A percentile compares a stretch with the other conserved stretches of the same genome.
These are phyloP conservation scores for Nakaseomyces glabratus DNA, from an alignment of 1,139 yeast genomes.

Conservation along the genomic window DNA sequence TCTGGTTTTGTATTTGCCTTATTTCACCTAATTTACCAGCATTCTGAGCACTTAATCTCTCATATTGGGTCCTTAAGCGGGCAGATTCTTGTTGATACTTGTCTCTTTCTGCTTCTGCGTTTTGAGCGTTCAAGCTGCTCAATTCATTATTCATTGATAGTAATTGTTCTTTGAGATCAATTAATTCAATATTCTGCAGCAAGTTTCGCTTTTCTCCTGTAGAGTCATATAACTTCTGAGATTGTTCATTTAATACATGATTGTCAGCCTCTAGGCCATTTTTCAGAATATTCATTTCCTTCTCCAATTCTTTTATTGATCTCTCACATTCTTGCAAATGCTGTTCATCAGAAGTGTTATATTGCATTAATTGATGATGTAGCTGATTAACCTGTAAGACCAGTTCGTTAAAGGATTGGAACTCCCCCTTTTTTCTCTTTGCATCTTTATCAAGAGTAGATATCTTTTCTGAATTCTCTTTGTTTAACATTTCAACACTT, in stretches of 20 bases:
- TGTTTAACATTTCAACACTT: neutral
- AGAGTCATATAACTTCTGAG: slow-evolving; percentile 39
- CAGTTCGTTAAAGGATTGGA: neutral
- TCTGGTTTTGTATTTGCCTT: slow-evolving; percentile 71
- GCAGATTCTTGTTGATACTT: slow-evolving; percentile 54
- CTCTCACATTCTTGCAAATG: slow-evolving; percentile 13
- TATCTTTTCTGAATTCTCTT: no score
- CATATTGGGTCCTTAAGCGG: slow-evolving; percentile 45
- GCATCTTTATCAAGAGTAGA: slow-evolving; percentile 2
- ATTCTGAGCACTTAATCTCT: slow-evolving; percentile 54
- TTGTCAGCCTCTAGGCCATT: slow-evolving; percentile 18
- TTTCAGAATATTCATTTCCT: slow-evolving; percentile 14
- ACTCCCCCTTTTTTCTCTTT: neutral
- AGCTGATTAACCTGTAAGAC: neutral
- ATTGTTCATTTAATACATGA: slow-evolving; percentile 25
- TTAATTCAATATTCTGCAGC: slow-evolving; percentile 46
- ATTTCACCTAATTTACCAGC: slow-evolving; percentile 81
- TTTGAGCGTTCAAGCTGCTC: slow-evolving; percentile 39
- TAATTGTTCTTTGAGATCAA: slow-evolving; percentile 35
- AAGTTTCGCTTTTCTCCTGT: slow-evolving; percentile 45
- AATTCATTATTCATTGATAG: slow-evolving; percentile 34
- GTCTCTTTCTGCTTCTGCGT: slow-evolving; percentile 58
- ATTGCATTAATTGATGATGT: slow-evolving; percentile 1
- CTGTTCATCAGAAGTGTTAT: neutral
- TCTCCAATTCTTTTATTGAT: slow-evolving; percentile 15